These are phyloP conservation scores for Nitzschia palea DNA, from an alignment of 108 stramenopile genomes.

Conservation along the genomic window DNA sequence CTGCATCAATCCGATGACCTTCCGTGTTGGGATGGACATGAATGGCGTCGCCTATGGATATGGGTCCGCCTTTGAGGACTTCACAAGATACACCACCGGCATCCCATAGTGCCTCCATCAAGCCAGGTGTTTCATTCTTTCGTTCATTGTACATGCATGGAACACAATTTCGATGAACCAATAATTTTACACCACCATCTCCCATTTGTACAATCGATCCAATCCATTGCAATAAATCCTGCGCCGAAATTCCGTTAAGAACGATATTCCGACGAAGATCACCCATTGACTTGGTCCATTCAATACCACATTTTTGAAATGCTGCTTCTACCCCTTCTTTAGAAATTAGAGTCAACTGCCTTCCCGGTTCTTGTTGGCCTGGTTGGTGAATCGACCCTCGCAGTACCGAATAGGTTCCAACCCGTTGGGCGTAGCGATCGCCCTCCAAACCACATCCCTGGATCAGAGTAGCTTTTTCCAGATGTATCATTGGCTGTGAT, in stretches of 20 bases:
- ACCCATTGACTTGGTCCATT: not conserved
- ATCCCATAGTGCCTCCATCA: constrained; percentile 32
- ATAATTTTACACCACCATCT: not conserved
- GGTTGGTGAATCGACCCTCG: not conserved
- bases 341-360: constrained; percentile 27
- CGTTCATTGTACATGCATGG: constrained; percentile 37
- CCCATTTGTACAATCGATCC: constrained; percentile 23
- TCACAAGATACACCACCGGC: constrained; percentile 28
- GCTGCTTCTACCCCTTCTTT: constrained; percentile 13
- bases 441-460: constrained; percentile 24
- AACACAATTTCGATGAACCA: constrained; percentile 31
- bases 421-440: constrained; percentile 19
- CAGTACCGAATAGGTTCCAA: constrained; percentile 27
- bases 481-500: constrained; percentile 23
- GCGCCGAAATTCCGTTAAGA: constrained; percentile 17
- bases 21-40: not conserved
- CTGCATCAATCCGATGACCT: constrained; percentile 11
- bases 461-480: constrained; percentile 7
- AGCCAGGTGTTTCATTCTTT: constrained; percentile 12
- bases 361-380: constrained; percentile 24
- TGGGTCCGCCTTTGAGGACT: constrained; percentile 16
- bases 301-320: constrained; percentile 1
- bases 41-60: constrained; percentile 17
- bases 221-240: constrained; percentile 11
- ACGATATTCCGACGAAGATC: constrained; percentile 35